These are phyloP conservation scores for Boletellus deceptivus DNA, from an alignment of 1,284 basidiomycete genomes.

Conservation along the genomic window DNA sequence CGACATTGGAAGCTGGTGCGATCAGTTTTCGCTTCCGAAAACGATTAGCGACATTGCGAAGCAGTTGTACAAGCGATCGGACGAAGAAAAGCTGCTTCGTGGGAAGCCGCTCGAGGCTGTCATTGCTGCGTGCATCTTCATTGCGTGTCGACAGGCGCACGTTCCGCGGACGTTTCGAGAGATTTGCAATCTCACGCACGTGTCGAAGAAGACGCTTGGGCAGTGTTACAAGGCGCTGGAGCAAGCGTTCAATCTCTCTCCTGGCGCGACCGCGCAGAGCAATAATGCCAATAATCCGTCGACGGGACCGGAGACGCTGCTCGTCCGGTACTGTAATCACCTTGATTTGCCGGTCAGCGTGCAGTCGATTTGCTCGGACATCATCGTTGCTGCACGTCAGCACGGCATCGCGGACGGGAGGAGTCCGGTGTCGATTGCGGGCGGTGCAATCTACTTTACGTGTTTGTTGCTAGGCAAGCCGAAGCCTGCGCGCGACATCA, in stretches of 20 bases:
- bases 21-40: conserved; percentile 92
- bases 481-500: conserved; percentile 84
- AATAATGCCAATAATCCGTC: conserved; percentile 41
- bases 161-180: conserved; percentile 95
- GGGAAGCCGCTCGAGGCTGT: conserved; percentile 92
- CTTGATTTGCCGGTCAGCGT: conserved; percentile 83
- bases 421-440: conserved; percentile 94
- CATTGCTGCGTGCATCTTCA: conserved; percentile 97
- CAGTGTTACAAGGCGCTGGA: conserved; percentile 94
- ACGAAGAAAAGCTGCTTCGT: conserved; percentile 90
- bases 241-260: conserved; percentile 85
- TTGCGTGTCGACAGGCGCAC: conserved; percentile 92
- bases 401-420: conserved; percentile 90
- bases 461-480: conserved; percentile 75
- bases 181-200: conserved; percentile 90
- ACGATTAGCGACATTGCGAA: conserved; percentile 95
- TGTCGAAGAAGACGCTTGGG: conserved; percentile 93
- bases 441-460: conserved; percentile 94
- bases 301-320: conserved; percentile 78
- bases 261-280: conserved; percentile 57
- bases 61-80: conserved; percentile 94
- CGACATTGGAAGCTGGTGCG: conserved; percentile 91
- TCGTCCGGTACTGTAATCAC: conserved; percentile 95
- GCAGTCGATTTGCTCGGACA: conserved; percentile 81
- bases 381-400: conserved; percentile 79